Percentiles rank a stretch among this genome's conserved stretches.
phyloP scores from a whole-genome alignment of 2,329 filamentous ascomycete genomes.

The Aspergillus chevalieri region DNA sequence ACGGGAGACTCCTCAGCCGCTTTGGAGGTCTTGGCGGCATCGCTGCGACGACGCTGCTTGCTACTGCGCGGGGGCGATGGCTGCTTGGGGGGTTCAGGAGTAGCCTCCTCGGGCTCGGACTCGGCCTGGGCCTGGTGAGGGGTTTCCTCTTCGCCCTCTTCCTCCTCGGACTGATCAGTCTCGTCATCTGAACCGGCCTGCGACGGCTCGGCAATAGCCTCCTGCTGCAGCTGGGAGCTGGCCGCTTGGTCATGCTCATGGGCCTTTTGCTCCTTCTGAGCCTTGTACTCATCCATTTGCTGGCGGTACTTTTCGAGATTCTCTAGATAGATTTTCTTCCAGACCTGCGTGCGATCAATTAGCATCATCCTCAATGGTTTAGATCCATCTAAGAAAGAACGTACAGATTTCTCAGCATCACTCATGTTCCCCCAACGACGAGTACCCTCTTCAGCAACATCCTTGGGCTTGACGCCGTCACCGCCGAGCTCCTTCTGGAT shows the following conservation, averaged over 20 bases:
- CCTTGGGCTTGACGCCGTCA: conserved; percentile 67
- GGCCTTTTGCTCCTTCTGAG: conserved; percentile 45
- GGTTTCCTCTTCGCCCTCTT: conserved; percentile 22
- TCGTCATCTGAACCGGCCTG: conserved; percentile 1
- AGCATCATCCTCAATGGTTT: neutral
- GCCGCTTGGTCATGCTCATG: conserved; percentile 22
- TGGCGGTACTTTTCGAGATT: conserved; percentile 53
- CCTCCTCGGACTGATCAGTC: conserved; percentile 23
- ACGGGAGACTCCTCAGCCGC: conserved; percentile 27
- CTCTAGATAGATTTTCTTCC: conserved; percentile 53
- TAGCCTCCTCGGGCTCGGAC: conserved; percentile 14
- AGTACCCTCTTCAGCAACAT: conserved; percentile 81
- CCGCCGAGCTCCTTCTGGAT: conserved; percentile 72
- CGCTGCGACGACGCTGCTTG: conserved; percentile 40
- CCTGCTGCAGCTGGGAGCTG: conserved; percentile 34
- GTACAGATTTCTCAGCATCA: conserved; percentile 63
- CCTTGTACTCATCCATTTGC: conserved; percentile 53
- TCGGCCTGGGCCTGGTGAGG: conserved; percentile 1
- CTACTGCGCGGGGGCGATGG: conserved; percentile 38
- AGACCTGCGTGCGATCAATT: conserved; percentile 36
- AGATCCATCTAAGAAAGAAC: conserved; percentile 13
- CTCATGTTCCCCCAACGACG: conserved; percentile 77
- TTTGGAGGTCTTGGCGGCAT: conserved; percentile 24
- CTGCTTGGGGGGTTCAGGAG: conserved; percentile 35
- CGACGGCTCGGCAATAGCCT: conserved; percentile 30